Evolutionary conservation across 352 stramenopile genomes (phyloP).

Genomic region (Peronospora destructor): DNA sequence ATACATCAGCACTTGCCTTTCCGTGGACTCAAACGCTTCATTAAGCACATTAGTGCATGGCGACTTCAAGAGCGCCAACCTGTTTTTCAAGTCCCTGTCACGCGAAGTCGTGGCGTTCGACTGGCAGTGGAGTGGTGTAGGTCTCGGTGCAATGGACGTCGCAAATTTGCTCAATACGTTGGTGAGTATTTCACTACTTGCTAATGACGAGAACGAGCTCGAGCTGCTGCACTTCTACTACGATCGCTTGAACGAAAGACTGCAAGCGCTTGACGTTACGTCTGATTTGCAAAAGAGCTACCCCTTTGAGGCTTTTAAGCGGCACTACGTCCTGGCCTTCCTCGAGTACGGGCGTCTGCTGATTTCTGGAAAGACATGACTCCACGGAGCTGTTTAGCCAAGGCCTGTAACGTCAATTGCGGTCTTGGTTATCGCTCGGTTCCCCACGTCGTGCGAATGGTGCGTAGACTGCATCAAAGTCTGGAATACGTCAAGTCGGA

Average conservation of each 20-base stretch:
- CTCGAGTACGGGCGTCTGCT: constrained; percentile 63
- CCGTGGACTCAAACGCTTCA: constrained; percentile 10
- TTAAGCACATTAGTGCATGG: constrained; percentile 52
- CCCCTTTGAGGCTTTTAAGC: constrained; percentile 42
- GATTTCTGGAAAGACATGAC: constrained; percentile 61
- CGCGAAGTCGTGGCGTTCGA: constrained; percentile 56
- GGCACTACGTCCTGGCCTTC: constrained; percentile 51
- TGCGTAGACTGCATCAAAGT: constrained; percentile 36
- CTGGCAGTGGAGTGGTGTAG: constrained; percentile 64
- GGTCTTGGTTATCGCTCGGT: constrained; percentile 64
- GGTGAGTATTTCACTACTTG: constrained; percentile 41
- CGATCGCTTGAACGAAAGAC: constrained; percentile 24
- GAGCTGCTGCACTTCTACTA: constrained; percentile 55
- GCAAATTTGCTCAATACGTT: constrained; percentile 68
- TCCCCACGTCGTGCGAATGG: constrained; percentile 53
- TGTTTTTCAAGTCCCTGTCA: constrained; percentile 48
- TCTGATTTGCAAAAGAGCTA: constrained; percentile 22
- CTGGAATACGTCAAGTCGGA: constrained; percentile 36
- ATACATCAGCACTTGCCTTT: constrained; percentile 46
- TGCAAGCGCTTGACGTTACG: constrained; percentile 7
- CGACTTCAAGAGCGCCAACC: constrained; percentile 67
- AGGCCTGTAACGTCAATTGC: constrained; percentile 50
- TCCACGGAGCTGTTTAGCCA: constrained; percentile 32
- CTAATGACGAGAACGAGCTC: constrained; percentile 22
- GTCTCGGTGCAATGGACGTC: constrained; percentile 55